These are phyloP conservation scores for Nicotiana noctiflora DNA, from an alignment of 257 asterid species.

Conservation along the genomic window DNA sequence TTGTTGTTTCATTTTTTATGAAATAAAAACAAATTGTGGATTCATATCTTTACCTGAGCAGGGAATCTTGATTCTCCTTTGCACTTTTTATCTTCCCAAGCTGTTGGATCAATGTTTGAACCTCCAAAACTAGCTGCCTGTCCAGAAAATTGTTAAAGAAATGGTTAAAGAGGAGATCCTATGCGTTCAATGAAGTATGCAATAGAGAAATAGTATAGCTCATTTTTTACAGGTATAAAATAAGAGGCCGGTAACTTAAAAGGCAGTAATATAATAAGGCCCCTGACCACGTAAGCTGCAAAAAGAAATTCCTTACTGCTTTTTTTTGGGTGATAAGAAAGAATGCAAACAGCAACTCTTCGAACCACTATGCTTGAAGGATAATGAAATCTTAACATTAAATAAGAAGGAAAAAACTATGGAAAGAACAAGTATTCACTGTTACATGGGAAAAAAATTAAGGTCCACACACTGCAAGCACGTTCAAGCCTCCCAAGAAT, in stretches of 20 bases:
- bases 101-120: constrained; percentile 72
- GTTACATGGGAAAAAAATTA: neutral
- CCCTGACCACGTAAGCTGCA: neutral
- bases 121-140: constrained; percentile 42
- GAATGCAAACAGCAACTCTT: neutral
- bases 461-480: neutral
- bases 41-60: constrained; percentile 58
- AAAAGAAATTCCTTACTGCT: neutral
- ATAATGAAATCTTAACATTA: neutral
- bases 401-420: too few species aligned
- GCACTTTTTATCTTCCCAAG: constrained; percentile 96
- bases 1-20: neutral
- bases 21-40: neutral
- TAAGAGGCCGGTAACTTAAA: neutral
- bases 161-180: neutral
- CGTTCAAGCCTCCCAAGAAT: neutral
- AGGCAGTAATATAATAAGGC: neutral
- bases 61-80: constrained; percentile 96
- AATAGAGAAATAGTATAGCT: too few species aligned
- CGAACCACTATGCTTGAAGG: neutral
- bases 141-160: neutral
- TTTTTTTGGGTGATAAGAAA: neutral
- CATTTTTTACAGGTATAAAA: neutral
- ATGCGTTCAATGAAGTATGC: too few species aligned
- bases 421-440: neutral